Base-by-base conservation (phyloP, 495 filamentous ascomycete species). In the Hyaloscypha bicolor region DNA sequence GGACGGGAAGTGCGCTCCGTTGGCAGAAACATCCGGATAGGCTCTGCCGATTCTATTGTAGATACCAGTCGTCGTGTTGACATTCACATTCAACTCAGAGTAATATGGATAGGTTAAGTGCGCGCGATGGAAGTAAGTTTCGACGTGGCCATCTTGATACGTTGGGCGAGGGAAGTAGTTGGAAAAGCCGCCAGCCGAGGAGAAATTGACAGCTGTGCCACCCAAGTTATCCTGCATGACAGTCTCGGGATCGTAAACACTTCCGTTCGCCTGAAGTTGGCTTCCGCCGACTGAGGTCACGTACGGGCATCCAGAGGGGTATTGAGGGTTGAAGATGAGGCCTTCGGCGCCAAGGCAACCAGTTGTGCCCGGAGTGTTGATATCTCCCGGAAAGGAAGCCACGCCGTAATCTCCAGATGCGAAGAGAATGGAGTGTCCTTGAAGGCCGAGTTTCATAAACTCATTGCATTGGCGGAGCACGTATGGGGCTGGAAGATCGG, bases 401-500 rank as follows among this genome's bases (percentile, higher is more conserved):
- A 78, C 79, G 31, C 78, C 79, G 29, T 66, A 73, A 64, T 81
- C 77, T 25, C 79, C 80, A 9, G 75, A 76, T 6, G 77, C 72
- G 59, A 77, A 72, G n/a, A 82, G 59, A 58, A 81, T 65, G 21
- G 74, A 69, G n/a, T 74, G 64, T n/a, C 80, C 80, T 65, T 79
- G 75, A 6, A 82, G 67, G 16, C 80, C 80, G 16, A 82, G 74
- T 61, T 82, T 81, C 74, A 76, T 72, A 60, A 73, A 69, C 33
- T 72, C 70, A 30, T 63, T 63, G 39, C 66, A 72, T 58, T 72
- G 70, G 42, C 70, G 66, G 6, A 19, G 1, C 2, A 42, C 77
- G 75, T 89, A 90, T 55, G 74, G 70, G 37, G 79, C 75, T 14
- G 85, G 83, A 2, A 85, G 75, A 55, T 80, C 81, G n/a, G 75